Evolutionary conservation across 2,329 filamentous ascomycete genomes (phyloP).

Genomic region (Trichoderma sp.): DNA sequence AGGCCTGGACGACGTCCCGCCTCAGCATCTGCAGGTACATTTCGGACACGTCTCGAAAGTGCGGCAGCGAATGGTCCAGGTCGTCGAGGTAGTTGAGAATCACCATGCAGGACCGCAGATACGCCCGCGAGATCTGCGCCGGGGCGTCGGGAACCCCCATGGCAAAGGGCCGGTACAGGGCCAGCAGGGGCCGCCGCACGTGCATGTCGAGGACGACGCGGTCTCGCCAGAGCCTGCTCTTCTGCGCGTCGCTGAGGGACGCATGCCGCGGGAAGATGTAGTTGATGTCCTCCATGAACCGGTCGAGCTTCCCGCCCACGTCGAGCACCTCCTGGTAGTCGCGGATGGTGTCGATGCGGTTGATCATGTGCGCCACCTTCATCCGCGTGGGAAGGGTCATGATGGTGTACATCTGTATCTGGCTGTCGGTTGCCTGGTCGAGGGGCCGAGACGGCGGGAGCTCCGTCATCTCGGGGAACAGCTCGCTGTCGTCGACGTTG

Average conservation of each 20-base stretch:
- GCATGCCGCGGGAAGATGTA: slow-evolving; percentile 53
- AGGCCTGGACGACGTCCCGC: slow-evolving; percentile 58
- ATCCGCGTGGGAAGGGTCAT: slow-evolving; percentile 54
- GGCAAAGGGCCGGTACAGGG: slow-evolving; percentile 58
- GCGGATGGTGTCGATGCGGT: slow-evolving; percentile 54
- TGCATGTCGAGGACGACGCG: slow-evolving; percentile 58
- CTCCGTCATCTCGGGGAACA: slow-evolving; percentile 51
- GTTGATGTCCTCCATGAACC: slow-evolving; percentile 57
- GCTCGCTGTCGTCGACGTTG: slow-evolving; percentile 56
- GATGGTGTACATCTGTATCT: slow-evolving; percentile 57
- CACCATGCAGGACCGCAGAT: slow-evolving; percentile 57
- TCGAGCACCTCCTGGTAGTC: slow-evolving; percentile 58
- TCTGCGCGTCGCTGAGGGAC: slow-evolving; percentile 47
- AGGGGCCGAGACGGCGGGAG: slow-evolving; percentile 54
- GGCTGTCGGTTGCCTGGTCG: slow-evolving; percentile 55
- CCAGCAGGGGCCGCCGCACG: slow-evolving; percentile 54
- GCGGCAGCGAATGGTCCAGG: slow-evolving; percentile 50
- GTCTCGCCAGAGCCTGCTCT: slow-evolving; percentile 55
- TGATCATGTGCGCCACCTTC: slow-evolving; percentile 53
- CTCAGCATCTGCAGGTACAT: slow-evolving; percentile 58
- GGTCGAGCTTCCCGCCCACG: slow-evolving; percentile 56
- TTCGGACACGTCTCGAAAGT: slow-evolving; percentile 52
- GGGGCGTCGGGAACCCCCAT: slow-evolving; percentile 55
- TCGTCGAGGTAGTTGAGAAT: slow-evolving; percentile 60
- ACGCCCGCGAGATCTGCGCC: slow-evolving; percentile 54